A percentile compares a stretch with the other conserved stretches of the same genome.
Conservation (phyloP, 2,329 filamentous ascomycete species). For the Penicillium sp. region DNA sequence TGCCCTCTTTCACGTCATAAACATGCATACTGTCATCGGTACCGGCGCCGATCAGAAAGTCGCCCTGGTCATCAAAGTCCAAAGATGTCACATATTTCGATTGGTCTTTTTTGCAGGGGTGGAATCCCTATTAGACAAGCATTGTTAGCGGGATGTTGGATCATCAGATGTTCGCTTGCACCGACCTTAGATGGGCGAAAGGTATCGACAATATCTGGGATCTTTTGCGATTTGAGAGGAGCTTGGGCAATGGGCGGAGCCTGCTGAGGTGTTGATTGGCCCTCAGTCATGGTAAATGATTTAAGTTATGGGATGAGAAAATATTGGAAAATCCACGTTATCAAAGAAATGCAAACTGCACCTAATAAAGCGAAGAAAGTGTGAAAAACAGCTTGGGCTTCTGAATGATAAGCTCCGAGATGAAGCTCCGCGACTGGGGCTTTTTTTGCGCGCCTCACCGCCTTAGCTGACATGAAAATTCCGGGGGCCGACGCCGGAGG, state of each 20-base stretch:
- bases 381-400: background rate
- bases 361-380: background rate
- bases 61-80: slow-evolving; percentile 94
- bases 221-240: slow-evolving; percentile 56
- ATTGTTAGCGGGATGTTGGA: slow-evolving; percentile 11
- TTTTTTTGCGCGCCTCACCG: slow-evolving; percentile 22
- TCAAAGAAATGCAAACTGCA: no score
- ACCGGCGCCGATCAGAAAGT: slow-evolving; percentile 85
- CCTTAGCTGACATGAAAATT: slow-evolving; percentile 9
- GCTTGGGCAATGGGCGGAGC: slow-evolving; percentile 26
- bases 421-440: slow-evolving; percentile 18
- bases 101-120: slow-evolving; percentile 39
- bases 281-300: slow-evolving; percentile 29
- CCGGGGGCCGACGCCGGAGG: slow-evolving; percentile 6
- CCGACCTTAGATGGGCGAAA: slow-evolving; percentile 77
- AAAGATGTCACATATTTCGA: slow-evolving; percentile 75
- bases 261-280: slow-evolving; percentile 25
- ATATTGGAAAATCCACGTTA: background rate
- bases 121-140: slow-evolving; percentile 30
- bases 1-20: slow-evolving; percentile 89
- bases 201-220: slow-evolving; percentile 72
- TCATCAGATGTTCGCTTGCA: slow-evolving; percentile 11
- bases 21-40: slow-evolving; percentile 95
- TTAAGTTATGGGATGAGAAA: background rate
- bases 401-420: background rate